phyloP scores from a whole-genome alignment of 176 grass and related monocot species.

The Metroxylon sagu region DNA sequence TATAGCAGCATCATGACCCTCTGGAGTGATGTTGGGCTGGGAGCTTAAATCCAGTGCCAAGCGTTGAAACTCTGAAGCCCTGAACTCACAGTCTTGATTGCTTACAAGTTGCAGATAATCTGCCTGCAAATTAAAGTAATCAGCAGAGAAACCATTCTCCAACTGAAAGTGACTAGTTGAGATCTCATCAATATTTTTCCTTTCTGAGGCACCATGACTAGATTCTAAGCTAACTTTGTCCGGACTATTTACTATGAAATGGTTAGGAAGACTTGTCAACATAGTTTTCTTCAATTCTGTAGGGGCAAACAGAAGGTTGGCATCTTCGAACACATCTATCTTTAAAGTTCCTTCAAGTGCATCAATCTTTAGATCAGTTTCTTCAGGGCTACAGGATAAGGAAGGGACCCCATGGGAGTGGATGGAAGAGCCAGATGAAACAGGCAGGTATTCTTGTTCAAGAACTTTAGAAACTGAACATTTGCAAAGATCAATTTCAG shows the following conservation, averaged over 20 bases:
- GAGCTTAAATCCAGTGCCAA: constrained; percentile 67
- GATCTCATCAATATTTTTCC: constrained; percentile 29
- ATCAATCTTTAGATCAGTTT: constrained; percentile 34
- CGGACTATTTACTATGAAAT: constrained; percentile 27
- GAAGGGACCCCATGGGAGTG: not conserved
- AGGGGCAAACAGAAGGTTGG: constrained; percentile 57
- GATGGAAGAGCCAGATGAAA: constrained; percentile 18
- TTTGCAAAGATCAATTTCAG: constrained; percentile 63
- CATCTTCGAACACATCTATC: constrained; percentile 42
- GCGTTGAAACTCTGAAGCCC: constrained; percentile 73
- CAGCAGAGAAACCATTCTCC: constrained; percentile 52
- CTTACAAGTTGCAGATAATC: constrained; percentile 84
- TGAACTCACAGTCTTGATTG: constrained; percentile 58
- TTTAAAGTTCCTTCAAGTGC: constrained; percentile 29
- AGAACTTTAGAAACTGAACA: constrained; percentile 33
- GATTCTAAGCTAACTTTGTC: constrained; percentile 31
- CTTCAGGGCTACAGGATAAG: constrained; percentile 28
- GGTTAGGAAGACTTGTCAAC: constrained; percentile 33
- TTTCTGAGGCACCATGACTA: constrained; percentile 27
- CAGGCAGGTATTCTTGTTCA: constrained; percentile 44
- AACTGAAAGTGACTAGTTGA: constrained; percentile 31
- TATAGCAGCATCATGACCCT: constrained; percentile 77
- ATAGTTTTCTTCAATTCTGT: constrained; percentile 58
- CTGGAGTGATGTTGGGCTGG: constrained; percentile 49
- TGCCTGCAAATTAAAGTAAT: constrained; percentile 59